Conservation (phyloP, 805 yeast species). For the Metschnikowia reukaufii region DNA sequence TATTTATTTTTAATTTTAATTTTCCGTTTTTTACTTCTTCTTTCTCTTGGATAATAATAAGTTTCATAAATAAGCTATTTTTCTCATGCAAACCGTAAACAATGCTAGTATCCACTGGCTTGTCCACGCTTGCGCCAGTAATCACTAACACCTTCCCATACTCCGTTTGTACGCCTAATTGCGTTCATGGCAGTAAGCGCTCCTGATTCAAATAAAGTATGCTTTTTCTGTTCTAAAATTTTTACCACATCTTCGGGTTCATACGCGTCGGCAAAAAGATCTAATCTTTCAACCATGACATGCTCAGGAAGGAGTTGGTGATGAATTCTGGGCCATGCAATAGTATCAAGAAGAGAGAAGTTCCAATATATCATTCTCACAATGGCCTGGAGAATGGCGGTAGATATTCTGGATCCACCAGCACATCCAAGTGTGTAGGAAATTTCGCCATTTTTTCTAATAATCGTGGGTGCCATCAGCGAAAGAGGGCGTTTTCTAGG, state of each 20-base stretch:
- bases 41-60: no score
- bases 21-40: no score
- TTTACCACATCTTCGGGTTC: constrained; percentile 32
- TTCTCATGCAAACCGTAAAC: background rate
- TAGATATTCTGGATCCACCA: constrained; percentile 87
- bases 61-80: background rate
- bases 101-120: constrained; percentile 58
- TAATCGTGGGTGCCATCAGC: constrained; percentile 75
- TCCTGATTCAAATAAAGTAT: constrained; percentile 34
- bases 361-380: constrained; percentile 61
- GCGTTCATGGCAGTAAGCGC: constrained; percentile 45
- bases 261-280: constrained; percentile 35
- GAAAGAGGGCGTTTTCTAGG: constrained; percentile 84
- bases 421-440: constrained; percentile 78
- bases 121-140: constrained; percentile 85
- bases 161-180: constrained; percentile 40
- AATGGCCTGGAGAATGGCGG: constrained; percentile 80
- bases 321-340: constrained; percentile 81
- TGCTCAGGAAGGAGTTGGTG: constrained; percentile 83
- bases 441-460: constrained; percentile 31
- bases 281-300: constrained; percentile 58
- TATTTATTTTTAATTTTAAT: no score
- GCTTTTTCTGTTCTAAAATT: constrained; percentile 38
- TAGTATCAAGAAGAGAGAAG: constrained; percentile 60
- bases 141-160: constrained; percentile 78